Base-by-base conservation (phyloP, 2,329 filamentous ascomycete species). In the Cladophialophora immunda region DNA sequence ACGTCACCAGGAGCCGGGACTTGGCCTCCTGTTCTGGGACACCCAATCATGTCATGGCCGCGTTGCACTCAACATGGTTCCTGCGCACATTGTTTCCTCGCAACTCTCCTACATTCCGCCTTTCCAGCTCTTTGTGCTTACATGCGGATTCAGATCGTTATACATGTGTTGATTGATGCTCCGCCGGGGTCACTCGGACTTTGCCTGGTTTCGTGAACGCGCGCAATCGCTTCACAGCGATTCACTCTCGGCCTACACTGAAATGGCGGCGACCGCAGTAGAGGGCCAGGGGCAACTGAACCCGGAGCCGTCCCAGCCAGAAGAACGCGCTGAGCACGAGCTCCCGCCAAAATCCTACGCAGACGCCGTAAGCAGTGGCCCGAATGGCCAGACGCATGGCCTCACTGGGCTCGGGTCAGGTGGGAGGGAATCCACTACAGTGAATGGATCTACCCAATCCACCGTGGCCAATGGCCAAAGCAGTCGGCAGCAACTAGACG, bases 281-380 rank as follows among this genome's bases (percentile, higher is more conserved):
- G 54, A 38, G 30, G 32, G 32, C 3, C 57, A 57, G 8, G 30
- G 29, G 5, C 47, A 32, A 4, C 64, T 74, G 36, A 73, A 71
- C 60, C 47, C 74, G 6, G 76, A 78, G 67, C 76, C 78, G 30
- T 73, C 77, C 29, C 45, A 71, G 13, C 73, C 76, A 13, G 69
- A 74, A 58, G 76, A 76, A 47, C 76, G 76, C 64, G 68, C 75
- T 66, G 72, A 76, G 62, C 66, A 75, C 30, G 63, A 76, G 50
- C 73, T 79, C 8, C 73, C 76, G 45, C 80, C 70, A 15, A 82
- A 81, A 68, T 79, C 77, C 29, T 81, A 80, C 64, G 78, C 76
- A 54, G 77, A 77, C 69, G 79, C 67, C n/a, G 66, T 73, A 15
- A 74, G 71, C 17, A 38, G 61, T 25, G 19, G 32, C 22, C 13